phyloP scores from a whole-genome alignment of 2,329 filamentous ascomycete species.

The Tetracladium maxilliforme region DNA sequence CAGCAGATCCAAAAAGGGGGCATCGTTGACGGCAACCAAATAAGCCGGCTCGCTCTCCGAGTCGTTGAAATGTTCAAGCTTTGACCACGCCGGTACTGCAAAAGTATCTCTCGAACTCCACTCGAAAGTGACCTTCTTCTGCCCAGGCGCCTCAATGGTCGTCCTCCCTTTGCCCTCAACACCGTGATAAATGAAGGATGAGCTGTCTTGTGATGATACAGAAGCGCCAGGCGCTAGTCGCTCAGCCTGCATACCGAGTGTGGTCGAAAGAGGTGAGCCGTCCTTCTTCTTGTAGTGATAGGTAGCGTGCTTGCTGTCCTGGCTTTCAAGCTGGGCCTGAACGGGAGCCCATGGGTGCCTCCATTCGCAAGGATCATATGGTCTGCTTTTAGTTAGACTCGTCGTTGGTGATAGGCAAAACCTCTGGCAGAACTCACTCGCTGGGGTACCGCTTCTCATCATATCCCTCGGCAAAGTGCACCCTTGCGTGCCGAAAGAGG shows the following conservation, averaged over 20 bases:
- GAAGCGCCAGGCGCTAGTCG: conserved; percentile 17
- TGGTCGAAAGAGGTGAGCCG: conserved; percentile 13
- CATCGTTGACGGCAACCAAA: conserved; percentile 24
- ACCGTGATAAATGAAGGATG: conserved; percentile 24
- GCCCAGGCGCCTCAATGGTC: conserved; percentile 10
- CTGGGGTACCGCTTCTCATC: conserved; percentile 20
- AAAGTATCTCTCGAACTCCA: conserved; percentile 26
- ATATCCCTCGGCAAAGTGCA: conserved; percentile 28
- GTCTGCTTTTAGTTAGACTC: conserved; percentile 14
- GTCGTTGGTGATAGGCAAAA: background rate
- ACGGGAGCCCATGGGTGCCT: conserved; percentile 23
- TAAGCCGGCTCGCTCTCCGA: conserved; percentile 18
- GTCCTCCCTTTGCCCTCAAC: conserved; percentile 18
- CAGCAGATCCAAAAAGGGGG: conserved; percentile 22
- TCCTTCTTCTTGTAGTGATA: conserved; percentile 14
- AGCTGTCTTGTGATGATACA: conserved; percentile 18
- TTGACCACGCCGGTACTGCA: conserved; percentile 25
- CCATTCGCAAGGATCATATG: conserved; percentile 19
- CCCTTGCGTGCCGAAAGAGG: conserved; percentile 22
- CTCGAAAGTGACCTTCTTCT: conserved; percentile 8
- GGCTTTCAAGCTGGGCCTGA: conserved; percentile 16
- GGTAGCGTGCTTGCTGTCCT: conserved; percentile 8
- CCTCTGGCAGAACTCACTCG: conserved; percentile 6
- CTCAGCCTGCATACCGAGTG: conserved; percentile 21
- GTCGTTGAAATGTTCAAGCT: conserved; percentile 19